Percentiles rank a stretch among this genome's conserved stretches.
Evolutionary conservation across 805 yeast genomes (phyloP).

Genomic region (Candida hispaniensis): DNA sequence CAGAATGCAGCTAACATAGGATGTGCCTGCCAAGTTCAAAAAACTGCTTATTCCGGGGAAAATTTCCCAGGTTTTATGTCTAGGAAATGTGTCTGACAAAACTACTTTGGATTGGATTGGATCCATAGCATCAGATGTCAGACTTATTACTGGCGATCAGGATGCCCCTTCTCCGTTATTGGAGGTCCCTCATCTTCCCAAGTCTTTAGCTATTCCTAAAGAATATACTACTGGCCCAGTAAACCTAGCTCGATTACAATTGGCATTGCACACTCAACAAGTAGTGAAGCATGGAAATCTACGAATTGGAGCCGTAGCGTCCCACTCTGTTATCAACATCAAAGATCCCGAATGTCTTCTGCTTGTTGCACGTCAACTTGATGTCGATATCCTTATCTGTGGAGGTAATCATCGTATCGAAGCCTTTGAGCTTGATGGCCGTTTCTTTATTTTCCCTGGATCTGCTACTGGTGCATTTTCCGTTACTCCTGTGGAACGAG

Average conservation of each 20-base stretch:
- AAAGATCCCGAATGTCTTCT: slow-evolving; percentile 78
- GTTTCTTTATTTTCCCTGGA: slow-evolving; percentile 93
- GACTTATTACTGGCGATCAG: slow-evolving; percentile 15
- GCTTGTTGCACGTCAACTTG: slow-evolving; percentile 77
- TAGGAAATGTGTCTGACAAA: slow-evolving; percentile 69
- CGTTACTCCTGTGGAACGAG: slow-evolving; percentile 38
- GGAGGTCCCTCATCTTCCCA: slow-evolving; percentile 3
- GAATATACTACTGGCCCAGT: not conserved
- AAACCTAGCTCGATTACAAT: slow-evolving; percentile 2
- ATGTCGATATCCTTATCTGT: slow-evolving; percentile 83
- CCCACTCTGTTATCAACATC: slow-evolving; percentile 72
- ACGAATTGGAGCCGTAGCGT: slow-evolving; percentile 75
- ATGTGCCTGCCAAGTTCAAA: slow-evolving; percentile 40
- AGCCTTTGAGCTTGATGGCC: slow-evolving; percentile 85
- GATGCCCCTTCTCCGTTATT: slow-evolving; percentile 10
- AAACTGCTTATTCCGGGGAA: slow-evolving; percentile 75
- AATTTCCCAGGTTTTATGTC: slow-evolving; percentile 71
- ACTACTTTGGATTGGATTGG: slow-evolving; percentile 55
- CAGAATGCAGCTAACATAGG: slow-evolving; percentile 5
- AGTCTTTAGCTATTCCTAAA: slow-evolving; percentile 5
- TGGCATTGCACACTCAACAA: slow-evolving; percentile 46
- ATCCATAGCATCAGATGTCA: slow-evolving; percentile 50
- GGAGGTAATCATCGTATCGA: slow-evolving; percentile 92
- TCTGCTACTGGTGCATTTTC: slow-evolving; percentile 84
- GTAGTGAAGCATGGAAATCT: slow-evolving; percentile 60